Percentiles rank a stretch among this genome's conserved stretches.
Conservation (phyloP, 1,284 basidiomycete species). For the Sanghuangporus baumii region DNA sequence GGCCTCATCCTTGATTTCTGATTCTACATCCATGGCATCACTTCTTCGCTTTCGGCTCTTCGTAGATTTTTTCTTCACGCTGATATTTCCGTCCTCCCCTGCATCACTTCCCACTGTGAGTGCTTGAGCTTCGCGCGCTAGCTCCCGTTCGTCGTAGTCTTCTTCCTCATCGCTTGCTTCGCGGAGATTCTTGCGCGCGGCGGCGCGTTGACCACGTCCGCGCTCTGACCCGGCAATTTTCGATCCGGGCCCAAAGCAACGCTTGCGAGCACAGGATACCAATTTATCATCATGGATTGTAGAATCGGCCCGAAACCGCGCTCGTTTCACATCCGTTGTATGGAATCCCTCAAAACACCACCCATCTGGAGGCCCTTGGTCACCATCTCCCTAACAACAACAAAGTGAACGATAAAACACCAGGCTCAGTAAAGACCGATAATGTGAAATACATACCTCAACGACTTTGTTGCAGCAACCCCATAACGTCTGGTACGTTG, state of each 20-base stretch:
- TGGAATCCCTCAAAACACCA: conserved; percentile 81
- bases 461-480: conserved; percentile 65
- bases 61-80: not conserved
- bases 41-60: conserved; percentile 5
- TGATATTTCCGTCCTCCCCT: not conserved
- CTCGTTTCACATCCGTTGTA: conserved; percentile 67
- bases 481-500: conserved; percentile 51
- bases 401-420: not conserved
- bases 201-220: conserved; percentile 9
- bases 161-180: conserved; percentile 14
- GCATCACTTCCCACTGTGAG: conserved; percentile 8
- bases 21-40: conserved; percentile 8
- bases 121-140: conserved; percentile 13
- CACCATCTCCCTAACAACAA: conserved; percentile 48
- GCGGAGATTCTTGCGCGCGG: conserved; percentile 14
- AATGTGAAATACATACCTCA: conserved; percentile 27
- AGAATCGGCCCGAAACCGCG: conserved; percentile 71
- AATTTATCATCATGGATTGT: conserved; percentile 63
- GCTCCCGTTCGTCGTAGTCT: conserved; percentile 16
- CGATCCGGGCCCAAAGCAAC: conserved; percentile 9
- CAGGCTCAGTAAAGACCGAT: not conserved
- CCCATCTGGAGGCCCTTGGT: conserved; percentile 74
- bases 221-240: not conserved
- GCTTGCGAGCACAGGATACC: conserved; percentile 42
- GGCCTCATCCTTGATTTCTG: not conserved